phyloP scores from a whole-genome alignment of 768 basidiomycete species.

The Cubamyces lactineus region DNA sequence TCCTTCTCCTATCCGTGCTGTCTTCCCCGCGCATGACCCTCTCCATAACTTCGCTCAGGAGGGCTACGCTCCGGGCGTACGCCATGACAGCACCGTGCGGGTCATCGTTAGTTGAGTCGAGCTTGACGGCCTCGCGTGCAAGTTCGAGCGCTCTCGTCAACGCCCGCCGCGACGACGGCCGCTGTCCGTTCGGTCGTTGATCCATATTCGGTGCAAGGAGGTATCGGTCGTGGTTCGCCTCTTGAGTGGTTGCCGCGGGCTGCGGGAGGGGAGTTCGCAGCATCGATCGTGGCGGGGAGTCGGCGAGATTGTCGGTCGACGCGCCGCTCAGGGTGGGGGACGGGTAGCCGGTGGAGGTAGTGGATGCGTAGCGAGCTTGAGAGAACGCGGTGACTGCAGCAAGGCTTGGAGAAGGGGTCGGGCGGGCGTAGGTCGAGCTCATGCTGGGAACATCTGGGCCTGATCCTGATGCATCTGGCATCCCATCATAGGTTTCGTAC shows the following conservation, averaged over 20 bases:
- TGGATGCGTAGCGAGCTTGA: slow-evolving; percentile 47
- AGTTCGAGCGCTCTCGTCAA: slow-evolving; percentile 85
- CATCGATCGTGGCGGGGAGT: slow-evolving; percentile 59
- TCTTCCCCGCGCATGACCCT: slow-evolving; percentile 86
- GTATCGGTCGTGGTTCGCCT: slow-evolving; percentile 47
- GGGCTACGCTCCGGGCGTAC: slow-evolving; percentile 82
- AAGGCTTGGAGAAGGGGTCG: slow-evolving; percentile 51
- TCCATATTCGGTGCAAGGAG: slow-evolving; percentile 44
- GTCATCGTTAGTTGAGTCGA: slow-evolving; percentile 87
- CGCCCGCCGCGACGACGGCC: slow-evolving; percentile 82
- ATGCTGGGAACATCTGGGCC: slow-evolving; percentile 24
- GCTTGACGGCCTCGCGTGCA: slow-evolving; percentile 86
- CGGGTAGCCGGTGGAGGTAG: slow-evolving; percentile 33
- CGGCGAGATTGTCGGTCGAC: slow-evolving; percentile 54
- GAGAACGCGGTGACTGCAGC: slow-evolving; percentile 66
- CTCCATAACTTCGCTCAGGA: slow-evolving; percentile 92
- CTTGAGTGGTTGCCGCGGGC: slow-evolving; percentile 36
- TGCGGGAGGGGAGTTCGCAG: slow-evolving; percentile 35
- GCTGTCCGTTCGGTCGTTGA: slow-evolving; percentile 50
- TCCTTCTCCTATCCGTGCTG: slow-evolving; percentile 66
- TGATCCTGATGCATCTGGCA: slow-evolving; percentile 28
- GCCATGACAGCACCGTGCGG: slow-evolving; percentile 88
- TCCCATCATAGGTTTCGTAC: slow-evolving; percentile 35
- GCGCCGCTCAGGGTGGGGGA: slow-evolving; percentile 30
- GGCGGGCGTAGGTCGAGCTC: slow-evolving; percentile 35